These are phyloP conservation scores for Colletotrichum euphorbiae DNA, from an alignment of 2,329 filamentous ascomycete genomes.

Conservation along the genomic window DNA sequence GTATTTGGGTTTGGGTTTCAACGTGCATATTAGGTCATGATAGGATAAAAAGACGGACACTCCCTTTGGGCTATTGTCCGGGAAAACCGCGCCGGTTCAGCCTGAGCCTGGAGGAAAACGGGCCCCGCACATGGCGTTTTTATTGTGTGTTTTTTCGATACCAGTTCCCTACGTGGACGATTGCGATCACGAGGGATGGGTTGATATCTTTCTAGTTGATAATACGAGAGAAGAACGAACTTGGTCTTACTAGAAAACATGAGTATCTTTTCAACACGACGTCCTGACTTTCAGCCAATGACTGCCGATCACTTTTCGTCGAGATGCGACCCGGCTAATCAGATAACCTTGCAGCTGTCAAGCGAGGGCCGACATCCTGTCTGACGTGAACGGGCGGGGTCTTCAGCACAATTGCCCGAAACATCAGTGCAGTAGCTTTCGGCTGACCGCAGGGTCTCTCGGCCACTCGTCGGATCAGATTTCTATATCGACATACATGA, in stretches of 20 bases:
- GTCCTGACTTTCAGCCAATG: neutral
- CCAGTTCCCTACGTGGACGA: constrained; percentile 28
- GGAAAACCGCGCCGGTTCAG: constrained; percentile 7
- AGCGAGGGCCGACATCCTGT: constrained; percentile 21
- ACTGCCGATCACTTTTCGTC: constrained; percentile 27
- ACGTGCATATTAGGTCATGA: constrained; percentile 39
- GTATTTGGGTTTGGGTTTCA: constrained; percentile 34
- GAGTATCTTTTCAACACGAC: neutral
- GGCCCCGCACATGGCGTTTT: constrained; percentile 36
- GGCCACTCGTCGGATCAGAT: constrained; percentile 1
- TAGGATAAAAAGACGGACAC: constrained; percentile 38
- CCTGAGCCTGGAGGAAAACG: constrained; percentile 26
- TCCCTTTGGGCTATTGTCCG: constrained; percentile 25
- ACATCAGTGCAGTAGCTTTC: constrained; percentile 11
- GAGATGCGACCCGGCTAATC: constrained; percentile 24
- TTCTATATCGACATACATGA: constrained; percentile 1
- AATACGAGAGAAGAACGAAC: constrained; percentile 36
- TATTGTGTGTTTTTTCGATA: constrained; percentile 36
- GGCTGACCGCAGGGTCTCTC: constrained; percentile 9
- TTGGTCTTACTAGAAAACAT: constrained; percentile 20
- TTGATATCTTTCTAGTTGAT: constrained; percentile 40
- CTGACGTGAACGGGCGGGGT: constrained; percentile 25
- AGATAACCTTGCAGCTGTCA: constrained; percentile 39
- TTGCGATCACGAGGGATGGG: constrained; percentile 33
- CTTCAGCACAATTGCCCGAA: constrained; percentile 10